Evolutionary conservation across 441 rosid species (phyloP).

Genomic region (Melastoma candidum): DNA sequence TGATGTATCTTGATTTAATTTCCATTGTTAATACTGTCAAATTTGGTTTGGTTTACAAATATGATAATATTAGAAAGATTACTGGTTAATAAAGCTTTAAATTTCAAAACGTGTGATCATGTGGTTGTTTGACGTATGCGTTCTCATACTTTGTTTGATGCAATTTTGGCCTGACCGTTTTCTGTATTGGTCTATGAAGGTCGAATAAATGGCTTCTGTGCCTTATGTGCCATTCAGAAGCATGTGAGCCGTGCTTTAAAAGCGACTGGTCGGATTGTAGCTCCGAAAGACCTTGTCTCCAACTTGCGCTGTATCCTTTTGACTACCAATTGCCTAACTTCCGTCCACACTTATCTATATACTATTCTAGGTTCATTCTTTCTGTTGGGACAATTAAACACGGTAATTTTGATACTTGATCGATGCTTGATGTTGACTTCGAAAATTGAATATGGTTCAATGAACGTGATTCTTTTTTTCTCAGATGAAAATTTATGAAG

Average conservation of each 20-base stretch:
- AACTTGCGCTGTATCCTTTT: constrained; percentile 83
- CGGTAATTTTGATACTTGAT: too few relatives aligned
- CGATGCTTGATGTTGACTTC: too few relatives aligned
- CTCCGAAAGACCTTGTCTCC: constrained; percentile 79
- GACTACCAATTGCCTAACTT: constrained; percentile 5
- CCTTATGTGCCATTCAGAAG: constrained; percentile 92
- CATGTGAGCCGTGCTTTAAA: constrained; percentile 81
- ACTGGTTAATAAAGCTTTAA: not conserved
- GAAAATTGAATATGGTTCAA: not conserved
- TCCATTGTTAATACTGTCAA: not conserved
- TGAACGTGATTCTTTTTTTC: not conserved
- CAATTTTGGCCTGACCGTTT: not conserved
- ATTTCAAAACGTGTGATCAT: not conserved
- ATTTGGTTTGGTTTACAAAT: not conserved
- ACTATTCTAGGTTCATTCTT: too few relatives aligned
- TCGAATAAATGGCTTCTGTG: constrained; percentile 84
- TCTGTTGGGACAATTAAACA: too few relatives aligned
- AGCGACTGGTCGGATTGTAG: constrained; percentile 63
- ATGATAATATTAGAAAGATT: not conserved
- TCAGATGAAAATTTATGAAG: not conserved
- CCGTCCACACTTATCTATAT: too few relatives aligned
- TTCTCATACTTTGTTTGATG: constrained; percentile 7
- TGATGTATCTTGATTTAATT: not conserved
- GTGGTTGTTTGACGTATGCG: constrained; percentile 2
- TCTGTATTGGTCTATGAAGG: constrained; percentile 45